Evolutionary conservation across 495 filamentous ascomycete species (phyloP), one percentile per base, ranked within the genome.

Genomic region (Penicillium robsamsonii): DNA sequence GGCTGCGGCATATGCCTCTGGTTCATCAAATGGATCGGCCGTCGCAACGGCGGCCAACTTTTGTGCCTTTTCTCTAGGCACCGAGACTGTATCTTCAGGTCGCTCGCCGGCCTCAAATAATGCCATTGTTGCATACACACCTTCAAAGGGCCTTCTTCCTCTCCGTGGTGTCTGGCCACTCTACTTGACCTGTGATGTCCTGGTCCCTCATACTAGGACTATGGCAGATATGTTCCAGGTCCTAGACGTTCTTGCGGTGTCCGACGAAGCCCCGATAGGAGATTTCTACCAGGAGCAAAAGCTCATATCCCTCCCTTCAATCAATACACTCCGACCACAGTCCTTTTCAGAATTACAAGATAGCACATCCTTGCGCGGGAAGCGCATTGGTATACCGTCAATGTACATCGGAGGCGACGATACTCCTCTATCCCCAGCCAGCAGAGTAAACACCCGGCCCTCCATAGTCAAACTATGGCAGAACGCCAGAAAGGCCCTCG

Each of bases 71-170:
- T 70, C 69, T 25, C 59, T 74, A n/a, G 71, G 71, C 20, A 65
- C 57, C 1, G 71, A 74, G 55, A 74, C 71, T 46, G 69, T 74
- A 11, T 74, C 71, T 2, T 72, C 71, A n/a, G 71, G 71, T 15
- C 59, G 71, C 10, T 74, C 71, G 7, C 71, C 71, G 1, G 71
- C 71, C 3, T 74, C 71, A 0, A 74, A 72, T 51, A 74, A 70
- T 50, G 53, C 69, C n/a, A 44, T 74, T 45, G 57, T 74, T 24
- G 71, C 71, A 2, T 74, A 74, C 46, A 74, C 71, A 6, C 71
- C 71, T 4, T 74, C 71, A 13, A 68, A 66, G 55, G 71, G 71
- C 4, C 53, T 74, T 10, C 55, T 74, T 18, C 67, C 71, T 31
- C 62, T 74, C 12, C 64, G 71, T 3, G 71, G 71, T 25, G 64